phyloP scores from a whole-genome alignment of 768 basidiomycete genomes.

The Calocybe cyanea region DNA sequence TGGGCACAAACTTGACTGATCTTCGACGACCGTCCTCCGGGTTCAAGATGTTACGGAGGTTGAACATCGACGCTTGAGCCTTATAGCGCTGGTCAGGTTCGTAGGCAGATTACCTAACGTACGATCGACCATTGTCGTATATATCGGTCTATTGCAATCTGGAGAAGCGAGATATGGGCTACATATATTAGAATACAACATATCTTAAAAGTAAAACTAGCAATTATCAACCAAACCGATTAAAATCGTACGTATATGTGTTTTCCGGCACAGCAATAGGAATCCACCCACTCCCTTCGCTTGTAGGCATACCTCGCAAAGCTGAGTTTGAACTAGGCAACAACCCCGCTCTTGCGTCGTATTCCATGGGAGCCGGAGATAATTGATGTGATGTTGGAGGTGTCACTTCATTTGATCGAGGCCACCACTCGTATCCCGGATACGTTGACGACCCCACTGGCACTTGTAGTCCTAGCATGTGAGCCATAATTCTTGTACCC shows the following conservation, averaged over 20 bases:
- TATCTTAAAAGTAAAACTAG: conserved; percentile 2
- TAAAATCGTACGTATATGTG: conserved; percentile 16
- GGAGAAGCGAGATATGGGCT: not conserved
- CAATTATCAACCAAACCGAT: conserved; percentile 14
- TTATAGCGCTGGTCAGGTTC: conserved; percentile 29
- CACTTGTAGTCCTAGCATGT: conserved; percentile 66
- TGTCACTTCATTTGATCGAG: conserved; percentile 34
- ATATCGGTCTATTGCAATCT: conserved; percentile 2
- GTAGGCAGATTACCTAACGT: conserved; percentile 19
- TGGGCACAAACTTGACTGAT: conserved; percentile 37
- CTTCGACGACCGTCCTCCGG: conserved; percentile 40
- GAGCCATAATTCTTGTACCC: conserved; percentile 64
- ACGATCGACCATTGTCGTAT: conserved; percentile 16
- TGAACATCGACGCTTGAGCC: conserved; percentile 42
- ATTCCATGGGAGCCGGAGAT: conserved; percentile 12
- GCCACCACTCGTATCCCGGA: conserved; percentile 68
- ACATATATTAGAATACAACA: conserved; percentile 6
- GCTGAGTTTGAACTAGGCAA: conserved; percentile 2
- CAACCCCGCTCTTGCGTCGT: conserved; percentile 4
- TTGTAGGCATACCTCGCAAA: not conserved
- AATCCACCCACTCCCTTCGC: conserved; percentile 9
- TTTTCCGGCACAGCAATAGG: conserved; percentile 12
- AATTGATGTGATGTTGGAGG: conserved; percentile 16
- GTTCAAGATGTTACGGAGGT: conserved; percentile 53
- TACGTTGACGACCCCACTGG: conserved; percentile 60